Conservation (phyloP, 1,139 yeast species). For the Scheffersomyces parashehatae region DNA sequence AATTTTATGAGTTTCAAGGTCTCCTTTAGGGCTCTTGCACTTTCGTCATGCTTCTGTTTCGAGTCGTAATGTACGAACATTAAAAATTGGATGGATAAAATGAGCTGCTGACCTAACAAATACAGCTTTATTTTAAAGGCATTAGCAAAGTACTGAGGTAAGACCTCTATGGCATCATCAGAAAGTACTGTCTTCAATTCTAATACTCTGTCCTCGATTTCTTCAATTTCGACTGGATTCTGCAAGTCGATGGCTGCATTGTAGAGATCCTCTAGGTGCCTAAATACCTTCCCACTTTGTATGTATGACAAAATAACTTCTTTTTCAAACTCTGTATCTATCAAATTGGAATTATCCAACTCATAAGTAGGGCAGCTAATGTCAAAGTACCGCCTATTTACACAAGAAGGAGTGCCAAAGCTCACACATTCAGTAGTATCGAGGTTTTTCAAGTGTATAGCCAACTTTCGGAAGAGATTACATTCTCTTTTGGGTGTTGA, state of each 20-base stretch:
- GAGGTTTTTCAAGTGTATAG: not conserved
- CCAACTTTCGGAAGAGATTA: not conserved
- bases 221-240: not conserved
- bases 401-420: not conserved
- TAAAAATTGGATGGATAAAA: not conserved
- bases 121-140: not conserved
- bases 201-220: not conserved
- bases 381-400: slow-evolving; percentile 1
- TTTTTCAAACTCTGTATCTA: not conserved
- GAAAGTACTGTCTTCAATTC: not conserved
- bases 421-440: slow-evolving; percentile 1
- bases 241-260: not conserved
- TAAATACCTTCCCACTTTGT: not conserved
- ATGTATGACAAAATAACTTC: not conserved
- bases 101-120: not conserved
- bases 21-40: not conserved
- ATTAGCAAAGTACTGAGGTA: not conserved
- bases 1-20: not conserved
- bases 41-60: not conserved
- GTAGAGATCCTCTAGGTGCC: not conserved
- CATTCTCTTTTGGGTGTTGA: not conserved
- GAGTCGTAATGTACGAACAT: not conserved
- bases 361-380: slow-evolving; percentile 2
- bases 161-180: not conserved
- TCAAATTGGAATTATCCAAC: not conserved